These are phyloP conservation scores for Atalantia buxifolia DNA, from an alignment of 345 rosid species.

Conservation along the genomic window DNA sequence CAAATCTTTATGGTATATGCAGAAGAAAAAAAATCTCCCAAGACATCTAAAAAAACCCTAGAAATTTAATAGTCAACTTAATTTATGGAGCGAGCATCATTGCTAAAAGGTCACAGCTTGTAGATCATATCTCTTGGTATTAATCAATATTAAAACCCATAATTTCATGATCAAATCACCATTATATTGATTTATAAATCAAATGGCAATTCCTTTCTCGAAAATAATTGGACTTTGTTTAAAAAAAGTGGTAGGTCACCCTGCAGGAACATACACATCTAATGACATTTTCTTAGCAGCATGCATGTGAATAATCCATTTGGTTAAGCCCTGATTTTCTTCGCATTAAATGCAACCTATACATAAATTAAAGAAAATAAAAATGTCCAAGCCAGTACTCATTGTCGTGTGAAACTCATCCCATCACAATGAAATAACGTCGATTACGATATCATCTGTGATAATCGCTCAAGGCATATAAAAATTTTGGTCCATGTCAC, in stretches of 20 bases:
- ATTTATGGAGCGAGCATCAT: not conserved
- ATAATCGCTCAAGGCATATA: not conserved
- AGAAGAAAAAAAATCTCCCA: not conserved
- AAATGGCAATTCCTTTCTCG: not conserved
- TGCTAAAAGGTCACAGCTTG: not conserved
- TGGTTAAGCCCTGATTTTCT: not conserved
- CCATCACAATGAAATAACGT: no score
- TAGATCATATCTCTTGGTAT: not conserved
- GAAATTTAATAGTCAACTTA: not conserved
- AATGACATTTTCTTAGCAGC: not conserved
- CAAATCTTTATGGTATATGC: not conserved
- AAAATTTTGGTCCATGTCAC: not conserved
- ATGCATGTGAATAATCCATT: not conserved
- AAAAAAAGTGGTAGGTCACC: not conserved
- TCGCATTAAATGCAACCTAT: not conserved
- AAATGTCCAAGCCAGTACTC: no score
- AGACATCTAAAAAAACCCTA: no score
- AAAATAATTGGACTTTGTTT: not conserved
- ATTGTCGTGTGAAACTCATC: no score
- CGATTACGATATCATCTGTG: not conserved
- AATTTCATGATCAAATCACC: not conserved
- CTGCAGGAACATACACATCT: not conserved
- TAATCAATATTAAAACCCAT: not conserved
- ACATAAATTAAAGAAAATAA: not conserved
- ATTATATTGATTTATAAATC: not conserved